Percentiles rank a stretch among this genome's conserved stretches.
Evolutionary conservation across 2,329 filamentous ascomycete genomes (phyloP).

Genomic region (Diaporthe capsici): DNA sequence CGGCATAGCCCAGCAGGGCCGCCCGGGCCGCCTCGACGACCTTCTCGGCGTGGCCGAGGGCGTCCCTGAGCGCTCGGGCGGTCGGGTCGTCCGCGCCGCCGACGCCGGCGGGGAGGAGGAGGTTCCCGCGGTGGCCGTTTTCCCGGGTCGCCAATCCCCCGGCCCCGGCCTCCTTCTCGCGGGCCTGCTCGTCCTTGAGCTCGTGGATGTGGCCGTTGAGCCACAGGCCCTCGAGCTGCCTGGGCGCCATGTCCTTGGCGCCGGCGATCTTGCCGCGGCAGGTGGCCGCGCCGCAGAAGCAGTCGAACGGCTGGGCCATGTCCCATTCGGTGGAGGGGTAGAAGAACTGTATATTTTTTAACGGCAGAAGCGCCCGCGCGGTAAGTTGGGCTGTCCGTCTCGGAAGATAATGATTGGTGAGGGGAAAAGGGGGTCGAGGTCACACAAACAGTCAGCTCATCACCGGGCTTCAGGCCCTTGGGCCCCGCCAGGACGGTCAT

Average conservation of each 20-base stretch:
- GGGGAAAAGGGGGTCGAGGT: background rate
- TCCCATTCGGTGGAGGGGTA: conserved; percentile 82
- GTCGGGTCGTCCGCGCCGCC: conserved; percentile 53
- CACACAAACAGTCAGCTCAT: conserved; percentile 69
- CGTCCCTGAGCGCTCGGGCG: conserved; percentile 57
- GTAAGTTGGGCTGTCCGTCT: background rate
- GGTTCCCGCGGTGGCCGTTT: background rate
- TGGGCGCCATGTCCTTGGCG: conserved; percentile 70
- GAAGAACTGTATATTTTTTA: conserved; percentile 67
- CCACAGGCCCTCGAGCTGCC: conserved; percentile 71
- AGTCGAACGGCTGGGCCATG: conserved; percentile 81
- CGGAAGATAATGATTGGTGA: no score
- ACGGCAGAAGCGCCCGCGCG: background rate
- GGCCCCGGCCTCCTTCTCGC: background rate
- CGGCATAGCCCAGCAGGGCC: conserved; percentile 58
- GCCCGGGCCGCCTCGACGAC: conserved; percentile 60
- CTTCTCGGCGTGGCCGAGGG: conserved; percentile 62
- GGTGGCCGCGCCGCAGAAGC: conserved; percentile 68
- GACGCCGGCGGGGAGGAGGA: background rate
- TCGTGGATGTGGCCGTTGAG: conserved; percentile 73
- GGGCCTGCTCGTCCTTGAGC: conserved; percentile 61
- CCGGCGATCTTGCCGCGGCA: conserved; percentile 76
- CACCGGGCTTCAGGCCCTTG: conserved; percentile 66
- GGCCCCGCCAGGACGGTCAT: conserved; percentile 71
- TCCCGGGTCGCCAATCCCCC: background rate